phyloP scores from a whole-genome alignment of 225 moss, liverwort and hornwort species.

The Climacium dendroides region DNA sequence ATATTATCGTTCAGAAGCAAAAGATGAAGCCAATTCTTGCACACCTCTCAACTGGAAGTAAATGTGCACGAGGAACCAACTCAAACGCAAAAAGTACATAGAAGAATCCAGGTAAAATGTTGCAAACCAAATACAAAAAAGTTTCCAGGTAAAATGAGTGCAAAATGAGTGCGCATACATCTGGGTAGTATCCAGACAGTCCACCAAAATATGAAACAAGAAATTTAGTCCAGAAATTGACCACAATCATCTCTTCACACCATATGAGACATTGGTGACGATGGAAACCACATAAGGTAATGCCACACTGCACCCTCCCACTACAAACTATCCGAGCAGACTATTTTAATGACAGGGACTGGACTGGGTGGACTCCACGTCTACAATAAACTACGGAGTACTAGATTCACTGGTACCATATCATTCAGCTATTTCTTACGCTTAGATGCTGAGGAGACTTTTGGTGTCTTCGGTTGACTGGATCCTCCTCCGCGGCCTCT shows the following conservation, averaged over 20 bases:
- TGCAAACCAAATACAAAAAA: background rate
- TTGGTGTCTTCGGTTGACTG: constrained; percentile 34
- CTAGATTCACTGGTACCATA: background rate
- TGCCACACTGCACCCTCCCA: background rate
- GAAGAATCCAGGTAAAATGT: background rate
- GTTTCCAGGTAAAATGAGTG: background rate
- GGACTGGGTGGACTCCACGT: background rate
- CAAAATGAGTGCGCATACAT: background rate
- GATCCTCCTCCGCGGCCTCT: constrained; percentile 28
- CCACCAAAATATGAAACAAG: background rate
- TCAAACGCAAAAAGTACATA: background rate
- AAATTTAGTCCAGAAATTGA: background rate
- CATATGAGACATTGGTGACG: background rate
- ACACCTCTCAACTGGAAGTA: background rate
- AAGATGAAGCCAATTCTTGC: background rate
- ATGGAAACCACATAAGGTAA: background rate
- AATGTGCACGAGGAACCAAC: too few species aligned
- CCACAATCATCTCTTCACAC: background rate
- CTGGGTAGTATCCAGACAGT: background rate
- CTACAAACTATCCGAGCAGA: background rate
- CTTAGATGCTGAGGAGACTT: constrained; percentile 13
- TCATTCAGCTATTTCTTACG: constrained; percentile 32
- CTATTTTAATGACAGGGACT: background rate
- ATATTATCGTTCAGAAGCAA: too few species aligned
- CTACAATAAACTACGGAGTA: background rate